Base-by-base conservation (phyloP, 345 rosid genomes). In the Populus euphratica region DNA sequence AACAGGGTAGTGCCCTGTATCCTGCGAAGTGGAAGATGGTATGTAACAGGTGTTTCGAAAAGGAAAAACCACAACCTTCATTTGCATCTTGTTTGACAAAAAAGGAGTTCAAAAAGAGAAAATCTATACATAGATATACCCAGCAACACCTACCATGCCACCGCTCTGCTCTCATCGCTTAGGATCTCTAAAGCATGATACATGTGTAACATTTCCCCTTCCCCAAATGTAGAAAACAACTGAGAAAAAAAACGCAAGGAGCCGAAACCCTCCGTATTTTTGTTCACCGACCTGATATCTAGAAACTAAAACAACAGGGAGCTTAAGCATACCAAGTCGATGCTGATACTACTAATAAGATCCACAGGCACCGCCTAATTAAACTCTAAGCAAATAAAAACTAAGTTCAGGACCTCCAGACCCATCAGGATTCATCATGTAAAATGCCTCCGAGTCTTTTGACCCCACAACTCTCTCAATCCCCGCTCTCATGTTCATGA, bases 401-500 rank as follows among this genome's bases (percentile, higher is more conserved):
- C 98, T 91, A 39, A 95, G 98, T 79, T 95, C 98, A 61, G 97
- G 98, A n/a, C 99, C 97, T 20, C 93, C 93, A 68, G 80, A 69
- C 36, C 90, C 91, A 68, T 90, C 97, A 39, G 96, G 99, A 83
- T 88, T 95, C 92, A 95, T 84, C 99, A 95, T 95, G 83, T 95
- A 91, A 77, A 93, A 95, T 7, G 99, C 97, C 72, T 95, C 97
- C 4, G 98, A 94, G 75, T 94, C 95, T 80, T 83, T 90, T 6
- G 98, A 93, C 29, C 99, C 99, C 0, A 89, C 89, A 61, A 95
- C 99, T 82, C 99, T 81, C 86, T 95, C 98, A 67, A 93, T 93
- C 82, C 92, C 83, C 61, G 99, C 96, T 87, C 99, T 90, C 97
- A 96, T 91, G 77, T 93, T 92, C 98, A 93, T 96, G 80, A 93